Percentiles rank a stretch among this genome's conserved stretches.
These are phyloP conservation scores for Draba incana DNA, from an alignment of 345 rosid species.

Conservation along the genomic window DNA sequence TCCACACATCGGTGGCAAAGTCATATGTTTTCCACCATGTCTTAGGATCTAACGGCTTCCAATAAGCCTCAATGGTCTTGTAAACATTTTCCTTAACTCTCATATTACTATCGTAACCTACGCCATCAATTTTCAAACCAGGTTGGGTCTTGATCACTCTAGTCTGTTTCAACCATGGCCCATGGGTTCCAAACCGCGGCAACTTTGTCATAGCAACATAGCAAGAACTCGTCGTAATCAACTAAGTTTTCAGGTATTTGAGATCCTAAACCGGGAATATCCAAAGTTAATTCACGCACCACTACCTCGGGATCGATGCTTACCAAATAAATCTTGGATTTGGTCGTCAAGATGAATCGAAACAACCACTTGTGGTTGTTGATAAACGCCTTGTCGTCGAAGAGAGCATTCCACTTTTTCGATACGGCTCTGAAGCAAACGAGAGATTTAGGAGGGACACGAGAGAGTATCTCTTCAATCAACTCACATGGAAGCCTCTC, in stretches of 20 bases:
- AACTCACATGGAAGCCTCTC: constrained; percentile 5
- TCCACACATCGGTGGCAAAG: neutral
- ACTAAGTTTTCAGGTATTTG: neutral
- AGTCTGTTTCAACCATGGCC: constrained; percentile 1
- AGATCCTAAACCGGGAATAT: neutral
- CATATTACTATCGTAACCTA: no score
- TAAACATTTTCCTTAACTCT: no score
- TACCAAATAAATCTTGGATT: constrained; percentile 6
- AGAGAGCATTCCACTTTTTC: neutral
- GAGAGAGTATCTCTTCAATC: constrained; percentile 17
- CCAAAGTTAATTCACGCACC: neutral
- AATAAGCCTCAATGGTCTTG: neutral
- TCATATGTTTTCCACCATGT: neutral
- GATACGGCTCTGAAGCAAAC: neutral
- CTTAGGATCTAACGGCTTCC: neutral
- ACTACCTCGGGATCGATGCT: neutral
- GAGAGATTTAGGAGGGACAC: neutral
- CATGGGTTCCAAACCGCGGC: neutral
- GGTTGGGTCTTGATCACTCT: neutral
- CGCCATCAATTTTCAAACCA: no score
- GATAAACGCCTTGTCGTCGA: neutral
- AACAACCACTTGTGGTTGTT: constrained; percentile 6
- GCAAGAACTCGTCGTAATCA: constrained; percentile 11
- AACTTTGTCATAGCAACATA: neutral
- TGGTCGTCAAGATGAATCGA: neutral